phyloP scores from a whole-genome alignment of 768 basidiomycete genomes.

The Exidia glandulosa region DNA sequence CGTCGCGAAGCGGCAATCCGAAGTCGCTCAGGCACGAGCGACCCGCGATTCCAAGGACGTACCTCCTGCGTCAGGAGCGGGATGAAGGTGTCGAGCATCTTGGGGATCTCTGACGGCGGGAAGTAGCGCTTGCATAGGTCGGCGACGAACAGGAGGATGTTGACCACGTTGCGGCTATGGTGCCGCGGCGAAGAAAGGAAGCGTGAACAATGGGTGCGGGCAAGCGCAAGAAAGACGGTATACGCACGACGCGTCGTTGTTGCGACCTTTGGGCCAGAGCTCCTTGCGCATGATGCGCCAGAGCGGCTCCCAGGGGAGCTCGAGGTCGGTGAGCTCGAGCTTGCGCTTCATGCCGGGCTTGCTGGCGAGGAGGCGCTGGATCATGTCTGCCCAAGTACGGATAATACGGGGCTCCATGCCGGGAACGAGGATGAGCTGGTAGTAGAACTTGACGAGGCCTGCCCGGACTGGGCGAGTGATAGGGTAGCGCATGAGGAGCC shows the following conservation, averaged over 20 bases:
- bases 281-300: slow-evolving; percentile 68
- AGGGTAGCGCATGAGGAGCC: slow-evolving; percentile 75
- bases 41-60: slow-evolving; percentile 13
- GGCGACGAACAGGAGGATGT: slow-evolving; percentile 63
- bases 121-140: slow-evolving; percentile 66
- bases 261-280: slow-evolving; percentile 57
- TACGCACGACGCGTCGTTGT: slow-evolving; percentile 47
- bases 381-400: slow-evolving; percentile 70
- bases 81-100: slow-evolving; percentile 62
- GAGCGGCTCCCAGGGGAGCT: slow-evolving; percentile 65
- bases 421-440: slow-evolving; percentile 65
- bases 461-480: slow-evolving; percentile 57
- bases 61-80: slow-evolving; percentile 65
- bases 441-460: slow-evolving; percentile 64
- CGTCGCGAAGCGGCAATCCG: not conserved
- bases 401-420: slow-evolving; percentile 63
- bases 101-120: slow-evolving; percentile 47
- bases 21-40: too few species aligned
- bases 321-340: slow-evolving; percentile 54
- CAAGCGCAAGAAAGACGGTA: slow-evolving; percentile 3
- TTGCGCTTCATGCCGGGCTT: slow-evolving; percentile 56
- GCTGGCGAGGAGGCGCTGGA: slow-evolving; percentile 55
- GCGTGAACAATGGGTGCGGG: not conserved
- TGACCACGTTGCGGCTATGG: slow-evolving; percentile 49
- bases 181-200: not conserved